These are phyloP conservation scores for Fusarium brevicatenulatum DNA, from an alignment of 2,329 filamentous ascomycete genomes.

Conservation along the genomic window DNA sequence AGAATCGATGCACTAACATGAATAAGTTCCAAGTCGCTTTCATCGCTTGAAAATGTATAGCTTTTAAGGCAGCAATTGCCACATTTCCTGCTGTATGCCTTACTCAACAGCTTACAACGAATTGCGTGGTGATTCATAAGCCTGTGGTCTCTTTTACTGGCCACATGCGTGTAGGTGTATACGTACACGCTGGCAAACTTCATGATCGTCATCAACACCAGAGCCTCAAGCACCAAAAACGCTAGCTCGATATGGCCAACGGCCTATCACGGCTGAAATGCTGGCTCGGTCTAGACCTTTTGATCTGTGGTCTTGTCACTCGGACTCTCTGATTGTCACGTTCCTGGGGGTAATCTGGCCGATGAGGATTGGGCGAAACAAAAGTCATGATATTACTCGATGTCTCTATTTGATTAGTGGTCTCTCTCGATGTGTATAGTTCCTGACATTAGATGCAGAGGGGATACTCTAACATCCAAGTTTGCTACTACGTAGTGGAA, in stretches of 20 bases:
- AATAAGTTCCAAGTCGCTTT: neutral
- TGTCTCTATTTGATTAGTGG: neutral
- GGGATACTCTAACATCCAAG: neutral
- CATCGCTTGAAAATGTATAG: neutral
- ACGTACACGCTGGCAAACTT: conserved; percentile 25
- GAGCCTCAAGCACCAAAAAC: conserved; percentile 30
- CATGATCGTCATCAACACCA: conserved; percentile 34
- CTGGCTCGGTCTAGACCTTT: conserved; percentile 15
- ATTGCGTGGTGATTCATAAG: conserved; percentile 25
- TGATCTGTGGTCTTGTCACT: neutral
- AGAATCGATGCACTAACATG: neutral
- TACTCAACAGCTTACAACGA: neutral
- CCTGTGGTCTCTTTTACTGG: conserved; percentile 3
- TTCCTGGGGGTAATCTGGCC: conserved; percentile 6
- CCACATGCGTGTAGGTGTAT: conserved; percentile 1
- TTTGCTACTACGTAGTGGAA: neutral
- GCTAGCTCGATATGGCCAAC: conserved; percentile 21
- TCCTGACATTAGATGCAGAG: neutral
- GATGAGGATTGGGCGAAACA: neutral
- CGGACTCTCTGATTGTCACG: conserved; percentile 8
- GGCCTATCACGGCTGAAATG: neutral
- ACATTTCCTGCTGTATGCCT: neutral
- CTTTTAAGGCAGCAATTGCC: conserved; percentile 11
- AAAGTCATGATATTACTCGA: neutral
- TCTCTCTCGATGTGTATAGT: neutral